A percentile compares a stretch with the other conserved stretches of the same genome.
Evolutionary conservation across 805 yeast species (phyloP).

Genomic region (Yarrowia sp.): DNA sequence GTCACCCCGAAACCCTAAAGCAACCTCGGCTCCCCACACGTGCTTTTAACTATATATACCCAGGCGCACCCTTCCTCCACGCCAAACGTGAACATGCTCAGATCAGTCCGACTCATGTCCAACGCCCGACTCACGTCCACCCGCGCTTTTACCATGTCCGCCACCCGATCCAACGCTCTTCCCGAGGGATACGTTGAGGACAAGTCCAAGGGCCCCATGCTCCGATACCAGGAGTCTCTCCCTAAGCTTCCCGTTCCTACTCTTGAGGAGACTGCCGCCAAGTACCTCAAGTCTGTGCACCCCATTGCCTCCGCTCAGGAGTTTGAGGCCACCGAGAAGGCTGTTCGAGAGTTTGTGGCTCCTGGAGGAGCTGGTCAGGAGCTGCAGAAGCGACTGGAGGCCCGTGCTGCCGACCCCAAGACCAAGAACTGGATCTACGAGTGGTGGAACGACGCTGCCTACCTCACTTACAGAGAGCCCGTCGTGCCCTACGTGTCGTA

Average conservation of each 20-base stretch:
- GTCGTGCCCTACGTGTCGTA: slow-evolving; percentile 93
- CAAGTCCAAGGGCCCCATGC: slow-evolving; percentile 61
- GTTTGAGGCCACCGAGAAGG: slow-evolving; percentile 51
- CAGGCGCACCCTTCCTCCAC: neutral
- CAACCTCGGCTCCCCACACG: slow-evolving; percentile 27
- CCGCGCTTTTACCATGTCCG: slow-evolving; percentile 24
- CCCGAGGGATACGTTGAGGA: slow-evolving; percentile 43
- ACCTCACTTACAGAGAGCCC: slow-evolving; percentile 86
- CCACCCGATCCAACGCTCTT: slow-evolving; percentile 21
- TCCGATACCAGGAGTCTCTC: slow-evolving; percentile 64
- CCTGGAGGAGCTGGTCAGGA: slow-evolving; percentile 63
- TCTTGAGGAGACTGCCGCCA: slow-evolving; percentile 63
- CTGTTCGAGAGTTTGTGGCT: slow-evolving; percentile 63
- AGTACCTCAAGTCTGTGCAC: slow-evolving; percentile 67
- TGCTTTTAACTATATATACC: slow-evolving; percentile 12
- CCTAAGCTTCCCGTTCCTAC: slow-evolving; percentile 89
- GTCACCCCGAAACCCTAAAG: slow-evolving; percentile 12
- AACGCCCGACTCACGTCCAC: slow-evolving; percentile 26
- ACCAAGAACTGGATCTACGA: slow-evolving; percentile 84
- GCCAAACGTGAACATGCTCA: slow-evolving; percentile 22
- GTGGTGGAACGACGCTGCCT: slow-evolving; percentile 94
- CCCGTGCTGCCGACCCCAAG: slow-evolving; percentile 53
- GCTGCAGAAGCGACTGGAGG: slow-evolving; percentile 63
- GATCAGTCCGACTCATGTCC: slow-evolving; percentile 26
- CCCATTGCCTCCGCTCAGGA: slow-evolving; percentile 59